phyloP scores from a whole-genome alignment of 495 filamentous ascomycete genomes.

The Podospora conica region DNA sequence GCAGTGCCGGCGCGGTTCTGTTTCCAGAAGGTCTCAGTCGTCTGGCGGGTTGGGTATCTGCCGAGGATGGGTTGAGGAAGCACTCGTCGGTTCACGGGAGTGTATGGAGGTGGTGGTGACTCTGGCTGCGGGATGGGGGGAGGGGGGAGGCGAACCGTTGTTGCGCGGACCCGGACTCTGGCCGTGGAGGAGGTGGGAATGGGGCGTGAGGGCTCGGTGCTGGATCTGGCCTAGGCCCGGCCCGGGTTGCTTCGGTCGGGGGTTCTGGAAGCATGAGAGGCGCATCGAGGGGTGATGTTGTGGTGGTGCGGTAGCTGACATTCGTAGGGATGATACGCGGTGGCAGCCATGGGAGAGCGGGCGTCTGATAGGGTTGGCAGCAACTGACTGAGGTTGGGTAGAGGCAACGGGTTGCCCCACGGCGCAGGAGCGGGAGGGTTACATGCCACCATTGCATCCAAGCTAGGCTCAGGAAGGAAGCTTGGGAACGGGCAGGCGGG shows the following conservation, averaged over 20 bases:
- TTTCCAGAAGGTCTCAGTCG: background rate
- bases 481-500: constrained; percentile 5
- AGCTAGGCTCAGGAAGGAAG: constrained; percentile 23
- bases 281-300: background rate
- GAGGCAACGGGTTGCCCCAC: background rate
- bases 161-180: background rate
- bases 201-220: background rate
- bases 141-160: background rate
- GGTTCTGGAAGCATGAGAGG: background rate
- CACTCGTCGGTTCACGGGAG: background rate
- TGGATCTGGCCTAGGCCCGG: background rate
- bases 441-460: constrained; percentile 11
- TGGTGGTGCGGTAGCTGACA: background rate
- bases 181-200: background rate
- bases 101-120: background rate
- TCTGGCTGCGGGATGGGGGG: background rate
- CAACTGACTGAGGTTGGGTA: background rate
- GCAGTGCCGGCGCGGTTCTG: background rate
- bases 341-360: background rate
- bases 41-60: too few species aligned
- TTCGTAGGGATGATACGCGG: background rate
- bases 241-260: background rate
- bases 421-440: background rate
- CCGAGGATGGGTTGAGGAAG: too few species aligned
- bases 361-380: background rate